These are phyloP conservation scores for Trametes meyenii DNA, from an alignment of 768 basidiomycete genomes.

Conservation along the genomic window DNA sequence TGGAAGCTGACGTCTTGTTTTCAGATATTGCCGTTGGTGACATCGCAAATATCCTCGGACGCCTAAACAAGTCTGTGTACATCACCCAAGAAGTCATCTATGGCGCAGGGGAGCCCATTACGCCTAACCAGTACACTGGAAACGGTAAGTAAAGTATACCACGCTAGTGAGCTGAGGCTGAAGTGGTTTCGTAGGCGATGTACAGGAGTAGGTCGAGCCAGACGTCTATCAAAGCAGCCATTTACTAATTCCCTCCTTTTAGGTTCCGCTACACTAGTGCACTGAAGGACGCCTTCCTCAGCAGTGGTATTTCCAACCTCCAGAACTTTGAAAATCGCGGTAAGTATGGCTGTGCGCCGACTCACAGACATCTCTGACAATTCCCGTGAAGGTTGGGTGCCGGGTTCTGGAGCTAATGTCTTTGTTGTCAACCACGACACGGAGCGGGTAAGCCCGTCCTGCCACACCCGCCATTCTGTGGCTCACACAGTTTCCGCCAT, in stretches of 20 bases:
- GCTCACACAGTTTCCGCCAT: background rate
- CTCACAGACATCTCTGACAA: background rate
- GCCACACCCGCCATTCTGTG: background rate
- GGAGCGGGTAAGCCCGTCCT: slow-evolving; percentile 46
- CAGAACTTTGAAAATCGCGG: slow-evolving; percentile 55
- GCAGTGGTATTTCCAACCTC: slow-evolving; percentile 52
- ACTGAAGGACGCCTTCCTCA: slow-evolving; percentile 53
- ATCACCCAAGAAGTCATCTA: slow-evolving; percentile 62
- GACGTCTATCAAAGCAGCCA: background rate
- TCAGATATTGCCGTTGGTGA: slow-evolving; percentile 58
- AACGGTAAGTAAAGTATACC: slow-evolving; percentile 42
- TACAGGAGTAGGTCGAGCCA: slow-evolving; percentile 53
- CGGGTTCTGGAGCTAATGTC: slow-evolving; percentile 55
- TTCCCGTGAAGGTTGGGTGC: slow-evolving; percentile 54
- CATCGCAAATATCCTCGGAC: slow-evolving; percentile 54
- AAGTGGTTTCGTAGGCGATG: slow-evolving; percentile 45
- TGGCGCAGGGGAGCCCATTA: slow-evolving; percentile 53
- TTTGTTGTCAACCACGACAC: slow-evolving; percentile 76
- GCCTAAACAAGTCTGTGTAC: slow-evolving; percentile 48
- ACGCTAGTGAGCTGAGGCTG: background rate
- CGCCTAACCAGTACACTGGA: slow-evolving; percentile 56
- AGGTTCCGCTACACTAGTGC: slow-evolving; percentile 63
- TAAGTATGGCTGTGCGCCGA: slow-evolving; percentile 20
- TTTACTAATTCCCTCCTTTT: background rate
- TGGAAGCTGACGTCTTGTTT: background rate